phyloP scores from a whole-genome alignment of 805 yeast species.

The Cyberlindnera xishuangbannaensis region DNA sequence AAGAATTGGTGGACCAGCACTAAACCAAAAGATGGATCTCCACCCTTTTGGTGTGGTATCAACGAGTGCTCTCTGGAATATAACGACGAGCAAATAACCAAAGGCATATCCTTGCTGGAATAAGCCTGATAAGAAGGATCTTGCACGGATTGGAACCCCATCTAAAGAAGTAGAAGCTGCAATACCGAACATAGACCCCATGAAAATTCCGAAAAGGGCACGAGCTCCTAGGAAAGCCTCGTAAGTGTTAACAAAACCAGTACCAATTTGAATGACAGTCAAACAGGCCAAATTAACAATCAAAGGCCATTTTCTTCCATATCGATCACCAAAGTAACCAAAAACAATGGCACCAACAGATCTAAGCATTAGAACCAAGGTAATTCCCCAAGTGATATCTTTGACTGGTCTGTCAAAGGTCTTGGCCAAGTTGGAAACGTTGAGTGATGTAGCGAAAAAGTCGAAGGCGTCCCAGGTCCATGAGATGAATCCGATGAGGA shows the following conservation, averaged over 20 bases:
- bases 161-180: conserved; percentile 39
- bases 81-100: conserved; percentile 60
- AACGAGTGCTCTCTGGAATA: conserved; percentile 59
- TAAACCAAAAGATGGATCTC: conserved; percentile 66
- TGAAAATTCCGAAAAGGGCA: conserved; percentile 53
- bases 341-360: conserved; percentile 59
- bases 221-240: conserved; percentile 56
- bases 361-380: conserved; percentile 62
- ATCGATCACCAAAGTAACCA: conserved; percentile 53
- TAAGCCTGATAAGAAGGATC: conserved; percentile 58
- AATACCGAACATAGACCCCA: conserved; percentile 45
- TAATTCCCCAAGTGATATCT: conserved; percentile 52
- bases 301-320: conserved; percentile 58
- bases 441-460: conserved; percentile 52
- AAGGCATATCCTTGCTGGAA: conserved; percentile 80
- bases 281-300: conserved; percentile 40
- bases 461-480: conserved; percentile 69
- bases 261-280: conserved; percentile 52
- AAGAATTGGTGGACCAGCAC: conserved; percentile 49
- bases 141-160: conserved; percentile 42
- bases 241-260: conserved; percentile 54
- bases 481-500: conserved; percentile 45
- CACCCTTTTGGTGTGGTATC: conserved; percentile 46
- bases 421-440: conserved; percentile 41
- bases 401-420: conserved; percentile 40